Conservation (phyloP, 768 basidiomycete species). For the Rhizopogon vulgaris region DNA sequence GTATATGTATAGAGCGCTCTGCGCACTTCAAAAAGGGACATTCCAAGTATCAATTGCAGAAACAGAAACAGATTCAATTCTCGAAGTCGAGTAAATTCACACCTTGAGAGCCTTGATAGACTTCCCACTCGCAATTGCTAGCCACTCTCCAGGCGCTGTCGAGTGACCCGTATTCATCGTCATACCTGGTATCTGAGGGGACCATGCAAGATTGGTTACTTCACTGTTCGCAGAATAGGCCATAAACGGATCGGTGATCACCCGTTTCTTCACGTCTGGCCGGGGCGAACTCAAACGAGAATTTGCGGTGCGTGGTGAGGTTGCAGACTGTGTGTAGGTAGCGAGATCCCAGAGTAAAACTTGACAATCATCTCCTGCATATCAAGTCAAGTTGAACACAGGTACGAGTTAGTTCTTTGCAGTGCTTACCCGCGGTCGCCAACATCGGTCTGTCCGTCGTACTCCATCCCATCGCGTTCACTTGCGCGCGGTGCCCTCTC, state of each 20-base stretch:
- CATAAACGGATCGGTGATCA: slow-evolving; percentile 74
- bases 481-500: slow-evolving; percentile 70
- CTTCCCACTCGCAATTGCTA: slow-evolving; percentile 79
- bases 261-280: slow-evolving; percentile 72
- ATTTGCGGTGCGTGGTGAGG: slow-evolving; percentile 63
- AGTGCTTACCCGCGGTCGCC: slow-evolving; percentile 72
- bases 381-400: slow-evolving; percentile 3
- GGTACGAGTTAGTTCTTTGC: background rate
- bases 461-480: slow-evolving; percentile 92
- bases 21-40: background rate
- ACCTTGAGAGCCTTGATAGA: slow-evolving; percentile 78
- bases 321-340: slow-evolving; percentile 50
- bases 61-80: background rate
- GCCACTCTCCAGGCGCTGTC: slow-evolving; percentile 78
- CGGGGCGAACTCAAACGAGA: slow-evolving; percentile 75
- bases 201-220: slow-evolving; percentile 85
- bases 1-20: background rate
- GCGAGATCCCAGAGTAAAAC: slow-evolving; percentile 90
- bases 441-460: slow-evolving; percentile 76
- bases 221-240: slow-evolving; percentile 76
- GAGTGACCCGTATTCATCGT: slow-evolving; percentile 69
- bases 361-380: slow-evolving; percentile 86
- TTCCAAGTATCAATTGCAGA: background rate
- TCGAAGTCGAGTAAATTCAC: slow-evolving; percentile 25
- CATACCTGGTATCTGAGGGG: slow-evolving; percentile 75